Evolutionary conservation across 768 basidiomycete species (phyloP), one percentile per base, ranked within the genome.

Genomic region (Lactifluus volemus): DNA sequence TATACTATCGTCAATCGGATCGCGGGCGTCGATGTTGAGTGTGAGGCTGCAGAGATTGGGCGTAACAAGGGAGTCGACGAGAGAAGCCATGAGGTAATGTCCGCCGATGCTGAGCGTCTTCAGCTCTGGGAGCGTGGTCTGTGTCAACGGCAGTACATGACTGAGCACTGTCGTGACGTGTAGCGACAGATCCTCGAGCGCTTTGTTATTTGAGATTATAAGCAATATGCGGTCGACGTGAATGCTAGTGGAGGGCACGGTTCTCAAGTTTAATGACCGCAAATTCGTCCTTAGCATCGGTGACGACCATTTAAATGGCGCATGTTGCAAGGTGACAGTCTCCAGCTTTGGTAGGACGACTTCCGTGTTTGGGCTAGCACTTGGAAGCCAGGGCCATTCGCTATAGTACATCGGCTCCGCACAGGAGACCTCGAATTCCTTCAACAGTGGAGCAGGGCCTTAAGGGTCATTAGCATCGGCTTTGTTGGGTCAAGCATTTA

Each of bases 361-460:
- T 14, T 69, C 55, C 21, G 71, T 67, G 53, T 67, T 70, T 3
- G 75, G 71, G 19, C 72, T 70, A 5, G 75, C 74, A 21, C 79
- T 84, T 1, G 86, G 88, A 17, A 89, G 76, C 89, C 88, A 91
- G 7, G 81, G 77, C 88, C 87, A 89, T 50, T 89, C 87, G 17
- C 75, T 68, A 30, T 73, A 75, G 60, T 79, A 60, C 55, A 67
- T 83, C 11, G 82, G 78, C 67, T 89, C 86, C 4, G 81, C 80
- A 59, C 84, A 84, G 17, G 86, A 89, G 0, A 91, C 81, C 70
- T 89, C 88, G 63, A 92, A 91, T 69, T 90, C 89, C 64, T 74
- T 78, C 47, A 92, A 70, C 38, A 88, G 71, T 19, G 89, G 89
- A 12, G 88, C 89, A 61, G 84, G 79, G 47, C 86, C 89, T 88